Conservation (phyloP, 352 stramenopile genomes). For the Pythium dissotocum region DNA sequence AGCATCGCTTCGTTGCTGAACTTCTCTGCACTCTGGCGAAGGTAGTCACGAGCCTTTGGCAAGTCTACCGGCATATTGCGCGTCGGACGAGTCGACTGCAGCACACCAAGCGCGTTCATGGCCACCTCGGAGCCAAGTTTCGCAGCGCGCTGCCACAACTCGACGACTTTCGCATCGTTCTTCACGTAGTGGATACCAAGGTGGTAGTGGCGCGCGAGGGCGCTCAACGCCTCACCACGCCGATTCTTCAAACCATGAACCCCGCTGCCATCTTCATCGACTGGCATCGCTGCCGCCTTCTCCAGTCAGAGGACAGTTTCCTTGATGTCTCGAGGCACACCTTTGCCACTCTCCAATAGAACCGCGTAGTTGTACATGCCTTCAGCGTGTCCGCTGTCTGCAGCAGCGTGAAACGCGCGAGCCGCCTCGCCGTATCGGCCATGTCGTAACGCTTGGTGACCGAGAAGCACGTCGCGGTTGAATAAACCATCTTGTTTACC, state of each 20-base stretch:
- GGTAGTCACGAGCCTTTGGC: not conserved
- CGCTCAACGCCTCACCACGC: conserved; percentile 3
- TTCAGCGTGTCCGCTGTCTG: conserved; percentile 1
- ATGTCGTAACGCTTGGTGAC: conserved; percentile 6
- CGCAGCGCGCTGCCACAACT: conserved; percentile 1
- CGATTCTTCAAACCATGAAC: not conserved
- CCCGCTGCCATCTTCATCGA: not conserved
- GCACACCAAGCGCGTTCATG: conserved; percentile 12
- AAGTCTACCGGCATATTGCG: not conserved
- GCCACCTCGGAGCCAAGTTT: not conserved
- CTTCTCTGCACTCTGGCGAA: conserved; percentile 12
- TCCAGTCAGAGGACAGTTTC: conserved; percentile 7
- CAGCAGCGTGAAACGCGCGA: not conserved
- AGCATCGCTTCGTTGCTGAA: conserved; percentile 16
- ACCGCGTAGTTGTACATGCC: conserved; percentile 20
- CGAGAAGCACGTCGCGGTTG: conserved; percentile 4
- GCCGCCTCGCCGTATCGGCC: not conserved
- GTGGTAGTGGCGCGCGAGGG: conserved; percentile 9
- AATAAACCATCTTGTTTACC: too few relatives aligned
- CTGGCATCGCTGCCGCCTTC: not conserved
- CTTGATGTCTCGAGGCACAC: not conserved
- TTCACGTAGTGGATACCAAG: conserved; percentile 5
- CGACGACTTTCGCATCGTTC: not conserved
- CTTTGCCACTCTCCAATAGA: conserved; percentile 1
- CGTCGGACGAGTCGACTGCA: not conserved